A percentile compares a stretch with the other conserved stretches of the same genome.
phyloP scores from a whole-genome alignment of 495 filamentous ascomycete genomes.

The Aspergillus ellipticus region DNA sequence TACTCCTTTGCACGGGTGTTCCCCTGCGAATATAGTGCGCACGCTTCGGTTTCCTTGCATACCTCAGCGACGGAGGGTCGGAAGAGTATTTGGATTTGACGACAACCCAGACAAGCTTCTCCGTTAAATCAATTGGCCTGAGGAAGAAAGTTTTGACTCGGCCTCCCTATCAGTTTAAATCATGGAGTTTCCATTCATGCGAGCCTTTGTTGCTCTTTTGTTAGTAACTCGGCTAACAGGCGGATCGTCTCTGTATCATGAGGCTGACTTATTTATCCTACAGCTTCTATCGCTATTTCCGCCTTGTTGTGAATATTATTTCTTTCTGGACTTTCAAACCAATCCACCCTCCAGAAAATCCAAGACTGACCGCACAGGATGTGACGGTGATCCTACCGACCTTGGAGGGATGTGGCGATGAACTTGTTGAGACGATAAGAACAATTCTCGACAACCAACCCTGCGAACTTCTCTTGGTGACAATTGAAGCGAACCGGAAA shows the following conservation, averaged over 20 bases:
- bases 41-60: not conserved
- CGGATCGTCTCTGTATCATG: not conserved
- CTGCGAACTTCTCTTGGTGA: constrained; percentile 57
- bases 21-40: not conserved
- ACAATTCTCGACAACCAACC: constrained; percentile 56
- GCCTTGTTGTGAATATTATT: constrained; percentile 61
- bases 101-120: not conserved
- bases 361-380: constrained; percentile 62
- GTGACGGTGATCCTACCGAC: constrained; percentile 73
- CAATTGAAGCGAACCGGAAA: constrained; percentile 59
- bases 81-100: not conserved
- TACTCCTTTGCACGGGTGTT: not conserved
- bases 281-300: constrained; percentile 60
- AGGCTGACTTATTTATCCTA: constrained; percentile 13
- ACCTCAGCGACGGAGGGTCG: not conserved
- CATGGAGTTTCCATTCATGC: constrained; percentile 47
- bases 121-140: not conserved
- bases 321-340: constrained; percentile 64
- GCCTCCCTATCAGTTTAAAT: constrained; percentile 3
- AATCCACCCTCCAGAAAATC: constrained; percentile 57
- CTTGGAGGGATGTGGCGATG: constrained; percentile 58
- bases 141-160: not conserved
- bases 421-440: constrained; percentile 56
- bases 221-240: constrained; percentile 25
- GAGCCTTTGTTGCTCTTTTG: constrained; percentile 47